Conservation (phyloP, 305 asterid species). For the Ilex paraguariensis region DNA sequence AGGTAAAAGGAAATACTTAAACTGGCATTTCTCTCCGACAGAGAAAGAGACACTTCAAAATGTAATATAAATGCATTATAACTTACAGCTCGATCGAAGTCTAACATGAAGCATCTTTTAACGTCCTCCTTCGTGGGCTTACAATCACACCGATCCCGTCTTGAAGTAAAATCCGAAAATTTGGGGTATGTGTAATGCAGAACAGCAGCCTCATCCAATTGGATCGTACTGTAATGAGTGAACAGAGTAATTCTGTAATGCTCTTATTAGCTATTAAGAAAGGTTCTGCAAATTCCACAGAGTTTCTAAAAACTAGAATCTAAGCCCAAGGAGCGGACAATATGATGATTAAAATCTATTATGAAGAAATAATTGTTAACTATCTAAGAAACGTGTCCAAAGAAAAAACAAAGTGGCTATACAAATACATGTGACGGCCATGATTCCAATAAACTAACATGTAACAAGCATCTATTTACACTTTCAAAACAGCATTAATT, state of each 20-base stretch:
- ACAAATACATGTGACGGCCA: too few species aligned
- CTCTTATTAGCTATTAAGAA: too few species aligned
- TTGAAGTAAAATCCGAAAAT: conserved; percentile 87
- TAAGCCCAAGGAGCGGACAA: too few species aligned
- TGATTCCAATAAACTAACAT: too few species aligned
- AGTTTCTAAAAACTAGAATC: neutral
- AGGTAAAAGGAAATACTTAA: too few species aligned
- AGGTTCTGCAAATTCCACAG: conserved; percentile 7
- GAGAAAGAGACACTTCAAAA: neutral
- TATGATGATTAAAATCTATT: too few species aligned
- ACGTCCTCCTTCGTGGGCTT: conserved; percentile 94
- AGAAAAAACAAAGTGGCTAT: too few species aligned
- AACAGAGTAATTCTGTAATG: too few species aligned
- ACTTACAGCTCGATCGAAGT: conserved; percentile 92
- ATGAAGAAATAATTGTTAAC: too few species aligned
- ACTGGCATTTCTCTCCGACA: neutral
- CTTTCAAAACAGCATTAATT: too few species aligned
- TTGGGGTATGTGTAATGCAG: conserved; percentile 86
- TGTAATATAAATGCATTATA: neutral
- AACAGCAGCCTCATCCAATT: conserved; percentile 87
- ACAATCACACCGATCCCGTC: conserved; percentile 96
- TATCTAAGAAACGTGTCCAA: too few species aligned
- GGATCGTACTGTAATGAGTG: conserved; percentile 52
- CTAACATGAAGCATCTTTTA: conserved; percentile 92
- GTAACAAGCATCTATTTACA: too few species aligned